phyloP scores from a whole-genome alignment of 306 rosid genomes.

The Oemleria cerasiformis region DNA sequence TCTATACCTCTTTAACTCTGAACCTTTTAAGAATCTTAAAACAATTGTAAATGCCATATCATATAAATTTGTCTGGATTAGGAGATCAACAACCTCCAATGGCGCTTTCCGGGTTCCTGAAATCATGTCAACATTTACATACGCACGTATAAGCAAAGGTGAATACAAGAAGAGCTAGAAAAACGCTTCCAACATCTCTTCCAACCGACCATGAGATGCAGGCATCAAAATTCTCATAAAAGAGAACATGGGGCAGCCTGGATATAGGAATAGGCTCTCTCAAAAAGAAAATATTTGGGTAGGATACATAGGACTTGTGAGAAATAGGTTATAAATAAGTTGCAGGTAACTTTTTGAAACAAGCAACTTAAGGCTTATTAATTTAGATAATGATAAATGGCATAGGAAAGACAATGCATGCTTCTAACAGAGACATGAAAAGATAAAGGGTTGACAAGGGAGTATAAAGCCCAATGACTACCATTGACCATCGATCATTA shows the following conservation, averaged over 20 bases:
- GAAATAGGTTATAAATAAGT: background rate
- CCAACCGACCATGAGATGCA: background rate
- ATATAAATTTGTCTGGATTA: conserved; percentile 61
- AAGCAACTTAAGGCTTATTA: background rate
- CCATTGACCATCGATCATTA: too few species aligned
- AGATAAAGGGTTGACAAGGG: too few species aligned
- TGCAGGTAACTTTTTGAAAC: background rate
- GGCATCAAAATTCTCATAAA: too few species aligned
- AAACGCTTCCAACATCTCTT: background rate
- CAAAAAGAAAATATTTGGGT: background rate
- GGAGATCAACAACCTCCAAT: conserved; percentile 72
- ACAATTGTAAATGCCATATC: conserved; percentile 77
- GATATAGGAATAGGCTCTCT: background rate
- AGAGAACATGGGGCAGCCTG: background rate
- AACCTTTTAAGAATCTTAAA: conserved; percentile 81
- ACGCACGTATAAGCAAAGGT: conserved; percentile 2
- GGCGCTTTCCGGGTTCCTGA: conserved; percentile 56
- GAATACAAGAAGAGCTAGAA: background rate
- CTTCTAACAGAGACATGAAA: background rate
- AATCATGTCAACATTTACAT: conserved; percentile 5
- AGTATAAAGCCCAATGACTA: too few species aligned
- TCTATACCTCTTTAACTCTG: conserved; percentile 67
- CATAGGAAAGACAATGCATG: background rate
- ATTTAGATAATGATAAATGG: background rate
- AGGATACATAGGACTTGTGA: background rate